phyloP scores from a whole-genome alignment of 1,284 basidiomycete genomes.

The Phlebopus sp. region DNA sequence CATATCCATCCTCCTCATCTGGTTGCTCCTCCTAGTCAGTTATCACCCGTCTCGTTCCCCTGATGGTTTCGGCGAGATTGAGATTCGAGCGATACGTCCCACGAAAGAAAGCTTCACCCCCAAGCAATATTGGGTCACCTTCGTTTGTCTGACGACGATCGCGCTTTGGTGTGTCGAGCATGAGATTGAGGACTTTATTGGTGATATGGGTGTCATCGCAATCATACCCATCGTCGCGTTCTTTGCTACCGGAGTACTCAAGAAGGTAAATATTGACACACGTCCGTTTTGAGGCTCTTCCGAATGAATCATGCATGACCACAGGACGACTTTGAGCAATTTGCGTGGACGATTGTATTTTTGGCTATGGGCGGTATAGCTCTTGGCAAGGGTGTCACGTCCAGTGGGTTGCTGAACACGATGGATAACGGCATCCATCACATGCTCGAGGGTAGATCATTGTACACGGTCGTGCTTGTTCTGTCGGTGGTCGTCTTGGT shows the following conservation, averaged over 20 bases:
- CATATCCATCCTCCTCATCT: constrained; percentile 85
- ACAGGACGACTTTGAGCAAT: constrained; percentile 93
- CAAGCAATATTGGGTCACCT: constrained; percentile 90
- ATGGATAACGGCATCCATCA: constrained; percentile 71
- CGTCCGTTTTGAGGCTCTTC: too few species aligned
- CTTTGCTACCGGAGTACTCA: constrained; percentile 91
- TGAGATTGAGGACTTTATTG: constrained; percentile 73
- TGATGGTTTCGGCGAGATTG: constrained; percentile 75
- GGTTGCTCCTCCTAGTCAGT: constrained; percentile 83
- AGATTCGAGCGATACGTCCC: constrained; percentile 80
- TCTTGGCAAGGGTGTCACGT: constrained; percentile 90
- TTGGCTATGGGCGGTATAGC: constrained; percentile 99
- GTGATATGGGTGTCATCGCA: constrained; percentile 98
- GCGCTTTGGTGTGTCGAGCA: constrained; percentile 90
- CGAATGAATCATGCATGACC: constrained; percentile 1
- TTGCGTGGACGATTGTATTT: constrained; percentile 92
- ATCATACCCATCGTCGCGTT: constrained; percentile 92
- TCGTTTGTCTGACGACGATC: constrained; percentile 87
- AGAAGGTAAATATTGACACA: constrained; percentile 81
- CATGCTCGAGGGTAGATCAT: constrained; percentile 66
- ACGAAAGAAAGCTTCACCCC: constrained; percentile 76
- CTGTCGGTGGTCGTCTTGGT: constrained; percentile 87
- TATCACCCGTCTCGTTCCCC: constrained; percentile 73
- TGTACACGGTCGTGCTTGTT: constrained; percentile 84
- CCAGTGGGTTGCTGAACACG: constrained; percentile 83